Conservation (phyloP, 2,329 filamentous ascomycete species). For the Rutstroemia sp. region DNA sequence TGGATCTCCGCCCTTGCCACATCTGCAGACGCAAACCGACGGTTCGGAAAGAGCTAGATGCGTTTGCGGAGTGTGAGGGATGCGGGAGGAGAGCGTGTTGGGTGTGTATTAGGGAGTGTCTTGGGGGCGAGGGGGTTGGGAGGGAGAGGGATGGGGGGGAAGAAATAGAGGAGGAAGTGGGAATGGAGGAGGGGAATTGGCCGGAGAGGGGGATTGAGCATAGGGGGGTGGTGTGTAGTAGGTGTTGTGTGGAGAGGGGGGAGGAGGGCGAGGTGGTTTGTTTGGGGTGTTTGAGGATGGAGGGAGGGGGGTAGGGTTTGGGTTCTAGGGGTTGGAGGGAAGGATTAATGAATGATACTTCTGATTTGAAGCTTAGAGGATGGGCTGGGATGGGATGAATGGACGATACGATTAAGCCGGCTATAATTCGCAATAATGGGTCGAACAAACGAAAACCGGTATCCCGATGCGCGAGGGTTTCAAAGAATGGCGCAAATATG, state of each 20-base stretch:
- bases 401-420: too few species aligned
- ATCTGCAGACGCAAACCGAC: slow-evolving; percentile 60
- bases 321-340: neutral
- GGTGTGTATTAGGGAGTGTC: slow-evolving; percentile 60
- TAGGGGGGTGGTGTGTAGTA: slow-evolving; percentile 51
- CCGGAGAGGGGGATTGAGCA: slow-evolving; percentile 8
- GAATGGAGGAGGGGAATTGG: neutral
- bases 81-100: slow-evolving; percentile 59
- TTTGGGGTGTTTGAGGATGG: slow-evolving; percentile 46
- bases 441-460: too few species aligned
- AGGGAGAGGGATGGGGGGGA: neutral
- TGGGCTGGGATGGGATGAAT: too few species aligned
- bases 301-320: slow-evolving; percentile 8
- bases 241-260: slow-evolving; percentile 60
- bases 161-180: slow-evolving; percentile 2
- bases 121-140: slow-evolving; percentile 13
- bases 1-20: slow-evolving; percentile 49
- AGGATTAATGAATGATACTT: neutral
- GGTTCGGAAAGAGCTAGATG: slow-evolving; percentile 58
- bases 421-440: too few species aligned
- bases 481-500: too few species aligned
- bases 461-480: too few species aligned
- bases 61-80: slow-evolving; percentile 55
- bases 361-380: too few species aligned
- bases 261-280: slow-evolving; percentile 59